Conservation (phyloP, 352 stramenopile species). For the Stramenopiles sp. region DNA sequence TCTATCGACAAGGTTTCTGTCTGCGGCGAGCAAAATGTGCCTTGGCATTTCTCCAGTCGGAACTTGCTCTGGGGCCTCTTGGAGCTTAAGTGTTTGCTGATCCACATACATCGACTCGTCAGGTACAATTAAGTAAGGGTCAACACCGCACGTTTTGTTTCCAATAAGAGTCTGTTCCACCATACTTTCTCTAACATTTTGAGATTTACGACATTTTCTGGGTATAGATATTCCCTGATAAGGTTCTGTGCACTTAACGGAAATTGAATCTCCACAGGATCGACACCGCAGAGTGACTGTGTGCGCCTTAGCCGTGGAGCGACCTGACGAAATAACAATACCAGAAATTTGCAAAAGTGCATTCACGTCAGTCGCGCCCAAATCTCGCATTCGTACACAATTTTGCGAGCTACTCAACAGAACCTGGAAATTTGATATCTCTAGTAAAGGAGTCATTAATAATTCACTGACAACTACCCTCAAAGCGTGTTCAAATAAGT, state of each 20-base stretch:
- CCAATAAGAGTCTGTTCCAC: constrained; percentile 11
- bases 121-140: constrained; percentile 79
- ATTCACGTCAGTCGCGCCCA: constrained; percentile 67
- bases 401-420: constrained; percentile 47
- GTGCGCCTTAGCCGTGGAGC: constrained; percentile 73
- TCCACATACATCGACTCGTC: constrained; percentile 86
- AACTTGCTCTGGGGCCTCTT: constrained; percentile 82
- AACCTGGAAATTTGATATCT: constrained; percentile 23
- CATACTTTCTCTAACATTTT: constrained; percentile 6
- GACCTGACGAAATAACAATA: constrained; percentile 85
- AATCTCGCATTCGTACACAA: constrained; percentile 39
- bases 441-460: constrained; percentile 19
- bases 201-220: constrained; percentile 40
- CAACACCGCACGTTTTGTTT: constrained; percentile 36
- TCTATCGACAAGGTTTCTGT: constrained; percentile 80
- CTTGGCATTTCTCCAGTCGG: constrained; percentile 95
- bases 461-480: constrained; percentile 30
- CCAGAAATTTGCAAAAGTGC: constrained; percentile 65
- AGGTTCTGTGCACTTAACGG: constrained; percentile 21
- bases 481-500: constrained; percentile 50
- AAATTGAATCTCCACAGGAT: constrained; percentile 46
- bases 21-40: constrained; percentile 74
- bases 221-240: constrained; percentile 56
- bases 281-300: constrained; percentile 68
- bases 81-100: constrained; percentile 94